Evolutionary conservation across 306 rosid genomes (phyloP).

Genomic region (Albizia julibrissin): DNA sequence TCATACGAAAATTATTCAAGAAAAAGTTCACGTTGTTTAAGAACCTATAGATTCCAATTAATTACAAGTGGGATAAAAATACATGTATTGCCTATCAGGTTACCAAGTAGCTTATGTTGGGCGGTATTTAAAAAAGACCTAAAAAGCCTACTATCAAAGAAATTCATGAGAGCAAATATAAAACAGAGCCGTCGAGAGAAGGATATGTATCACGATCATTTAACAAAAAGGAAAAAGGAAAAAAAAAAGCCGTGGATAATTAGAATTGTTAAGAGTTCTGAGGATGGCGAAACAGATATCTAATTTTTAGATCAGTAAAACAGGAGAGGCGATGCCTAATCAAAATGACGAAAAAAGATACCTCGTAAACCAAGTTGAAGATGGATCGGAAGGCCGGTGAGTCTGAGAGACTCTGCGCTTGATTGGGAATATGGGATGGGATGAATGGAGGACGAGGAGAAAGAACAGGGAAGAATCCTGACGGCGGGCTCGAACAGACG

Average conservation of each 20-base stretch:
- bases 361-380: slow-evolving; percentile 83
- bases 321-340: not conserved
- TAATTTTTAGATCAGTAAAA: not conserved
- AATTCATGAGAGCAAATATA: not conserved
- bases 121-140: not conserved
- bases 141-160: not conserved
- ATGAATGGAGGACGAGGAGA: not conserved
- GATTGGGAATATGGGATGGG: not conserved
- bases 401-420: not conserved
- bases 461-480: not conserved
- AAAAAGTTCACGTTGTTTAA: not conserved
- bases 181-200: not conserved
- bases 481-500: not conserved
- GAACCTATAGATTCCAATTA: too few relatives aligned
- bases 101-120: not conserved
- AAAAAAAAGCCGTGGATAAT: not conserved
- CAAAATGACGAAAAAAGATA: not conserved
- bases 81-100: not conserved
- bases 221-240: not conserved
- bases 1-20: not conserved
- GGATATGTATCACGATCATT: not conserved
- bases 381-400: not conserved
- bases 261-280: not conserved
- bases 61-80: not conserved
- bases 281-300: not conserved